These are phyloP conservation scores for Ballota nigra DNA, from an alignment of 257 asterid species.

Conservation along the genomic window DNA sequence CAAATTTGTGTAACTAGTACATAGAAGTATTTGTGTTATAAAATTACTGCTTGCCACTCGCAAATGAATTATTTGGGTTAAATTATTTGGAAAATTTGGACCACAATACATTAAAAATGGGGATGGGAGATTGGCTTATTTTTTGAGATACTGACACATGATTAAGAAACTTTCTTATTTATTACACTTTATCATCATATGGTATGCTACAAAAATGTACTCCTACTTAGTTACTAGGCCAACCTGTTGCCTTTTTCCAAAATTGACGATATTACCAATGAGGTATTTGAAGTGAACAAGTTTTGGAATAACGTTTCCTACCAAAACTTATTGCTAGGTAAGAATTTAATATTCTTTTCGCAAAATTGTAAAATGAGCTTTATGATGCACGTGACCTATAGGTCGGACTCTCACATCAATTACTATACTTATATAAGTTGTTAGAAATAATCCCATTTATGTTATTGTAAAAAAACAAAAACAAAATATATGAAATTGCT, in stretches of 20 bases:
- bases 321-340: background rate
- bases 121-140: background rate
- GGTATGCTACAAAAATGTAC: background rate
- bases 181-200: background rate
- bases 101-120: background rate
- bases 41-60: background rate
- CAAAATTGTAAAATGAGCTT: background rate
- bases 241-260: background rate
- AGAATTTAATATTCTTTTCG: background rate
- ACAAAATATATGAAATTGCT: no score
- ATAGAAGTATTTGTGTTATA: no score
- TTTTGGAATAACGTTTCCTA: background rate
- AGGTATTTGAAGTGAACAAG: background rate
- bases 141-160: background rate
- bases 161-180: background rate
- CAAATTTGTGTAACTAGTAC: no score
- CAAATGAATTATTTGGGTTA: background rate
- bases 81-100: conserved; percentile 1
- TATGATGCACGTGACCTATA: background rate
- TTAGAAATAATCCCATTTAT: no score
- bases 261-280: background rate
- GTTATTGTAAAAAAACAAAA: no score
- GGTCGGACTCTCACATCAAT: background rate
- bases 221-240: background rate
- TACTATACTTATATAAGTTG: no score